Conservation (phyloP, 2,329 filamentous ascomycete genomes). For the Parafenestella ontariensis region DNA sequence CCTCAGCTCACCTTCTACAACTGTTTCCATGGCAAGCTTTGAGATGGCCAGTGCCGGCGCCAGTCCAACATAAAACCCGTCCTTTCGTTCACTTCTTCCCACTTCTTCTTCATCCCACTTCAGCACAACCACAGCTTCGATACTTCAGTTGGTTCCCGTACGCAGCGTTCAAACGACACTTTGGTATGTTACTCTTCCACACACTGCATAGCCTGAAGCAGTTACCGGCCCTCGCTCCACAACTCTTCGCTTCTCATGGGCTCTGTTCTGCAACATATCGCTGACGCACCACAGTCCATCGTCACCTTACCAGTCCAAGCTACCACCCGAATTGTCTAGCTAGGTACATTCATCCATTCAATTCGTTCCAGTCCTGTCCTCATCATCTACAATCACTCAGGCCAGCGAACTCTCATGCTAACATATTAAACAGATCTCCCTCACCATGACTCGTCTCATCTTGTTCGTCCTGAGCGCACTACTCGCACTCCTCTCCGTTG, state of each 20-base stretch:
- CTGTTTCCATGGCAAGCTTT: background rate
- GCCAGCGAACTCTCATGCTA: too few relatives aligned
- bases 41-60: too few relatives aligned
- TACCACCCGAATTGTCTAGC: too few relatives aligned
- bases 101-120: background rate
- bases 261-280: too few relatives aligned
- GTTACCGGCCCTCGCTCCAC: too few relatives aligned
- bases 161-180: background rate
- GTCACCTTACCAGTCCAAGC: too few relatives aligned
- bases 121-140: background rate
- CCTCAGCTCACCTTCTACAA: background rate
- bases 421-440: background rate
- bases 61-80: background rate
- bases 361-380: too few relatives aligned
- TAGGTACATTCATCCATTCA: too few relatives aligned
- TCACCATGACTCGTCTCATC: conserved; percentile 17
- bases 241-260: too few relatives aligned
- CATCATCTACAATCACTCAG: too few relatives aligned
- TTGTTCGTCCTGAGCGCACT: conserved; percentile 17
- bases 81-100: background rate
- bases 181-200: background rate
- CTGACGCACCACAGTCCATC: too few relatives aligned
- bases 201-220: too few relatives aligned
- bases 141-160: background rate
- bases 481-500: conserved; percentile 19